Evolutionary conservation across 768 basidiomycete species (phyloP).

Genomic region (Suillus spraguei): DNA sequence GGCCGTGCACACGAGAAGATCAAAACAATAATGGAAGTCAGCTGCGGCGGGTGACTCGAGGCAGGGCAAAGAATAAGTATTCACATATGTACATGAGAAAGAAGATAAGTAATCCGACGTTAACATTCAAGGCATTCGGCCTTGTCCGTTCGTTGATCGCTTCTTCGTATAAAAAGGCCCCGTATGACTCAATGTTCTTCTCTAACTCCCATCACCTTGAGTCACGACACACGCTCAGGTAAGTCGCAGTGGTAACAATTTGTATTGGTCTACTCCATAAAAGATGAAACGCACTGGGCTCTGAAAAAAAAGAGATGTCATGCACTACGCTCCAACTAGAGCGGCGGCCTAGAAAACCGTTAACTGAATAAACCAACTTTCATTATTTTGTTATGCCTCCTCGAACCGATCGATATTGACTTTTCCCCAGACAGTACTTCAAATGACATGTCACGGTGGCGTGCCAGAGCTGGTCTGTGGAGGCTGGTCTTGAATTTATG

Average conservation of each 20-base stretch:
- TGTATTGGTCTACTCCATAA: background rate
- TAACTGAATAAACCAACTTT: slow-evolving; percentile 43
- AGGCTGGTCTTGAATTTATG: too few relatives aligned
- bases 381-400: background rate
- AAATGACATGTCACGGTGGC: background rate
- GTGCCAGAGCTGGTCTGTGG: too few relatives aligned
- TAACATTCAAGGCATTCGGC: slow-evolving; percentile 5
- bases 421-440: slow-evolving; percentile 4
- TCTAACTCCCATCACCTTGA: slow-evolving; percentile 2
- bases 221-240: background rate
- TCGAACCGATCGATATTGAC: slow-evolving; percentile 18
- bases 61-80: background rate
- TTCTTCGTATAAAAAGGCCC: slow-evolving; percentile 9
- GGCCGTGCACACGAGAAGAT: slow-evolving; percentile 3
- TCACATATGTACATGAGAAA: slow-evolving; percentile 16
- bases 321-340: slow-evolving; percentile 50
- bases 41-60: slow-evolving; percentile 20
- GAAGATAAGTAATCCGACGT: slow-evolving; percentile 9
- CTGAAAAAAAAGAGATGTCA: slow-evolving; percentile 51
- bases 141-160: slow-evolving; percentile 13
- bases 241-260: background rate
- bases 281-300: slow-evolving; percentile 69
- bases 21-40: slow-evolving; percentile 19
- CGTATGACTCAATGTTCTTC: background rate
- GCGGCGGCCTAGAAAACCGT: slow-evolving; percentile 72